These are phyloP conservation scores for Penicillium decumbens DNA, from an alignment of 2,329 filamentous ascomycete species.

Conservation along the genomic window DNA sequence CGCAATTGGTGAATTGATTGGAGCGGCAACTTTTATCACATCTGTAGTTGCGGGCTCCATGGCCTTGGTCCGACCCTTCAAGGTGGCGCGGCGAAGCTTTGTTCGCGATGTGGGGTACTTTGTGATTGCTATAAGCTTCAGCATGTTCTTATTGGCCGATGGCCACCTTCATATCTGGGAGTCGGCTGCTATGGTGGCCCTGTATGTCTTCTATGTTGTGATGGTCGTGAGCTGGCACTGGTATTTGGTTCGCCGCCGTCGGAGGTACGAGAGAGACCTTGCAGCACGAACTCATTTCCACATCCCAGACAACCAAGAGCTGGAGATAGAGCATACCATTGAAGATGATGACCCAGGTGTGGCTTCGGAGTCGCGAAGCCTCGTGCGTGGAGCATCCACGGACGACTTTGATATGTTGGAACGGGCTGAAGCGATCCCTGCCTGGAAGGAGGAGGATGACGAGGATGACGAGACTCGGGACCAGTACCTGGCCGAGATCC, in stretches of 20 bases:
- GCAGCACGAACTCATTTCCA: constrained; percentile 71
- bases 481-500: constrained; percentile 70
- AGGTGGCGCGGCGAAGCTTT: constrained; percentile 83
- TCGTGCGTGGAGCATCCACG: constrained; percentile 48
- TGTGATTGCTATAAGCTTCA: constrained; percentile 77
- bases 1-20: constrained; percentile 90
- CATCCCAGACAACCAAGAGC: constrained; percentile 55
- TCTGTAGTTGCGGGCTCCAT: constrained; percentile 95
- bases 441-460: constrained; percentile 49
- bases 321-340: constrained; percentile 53
- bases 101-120: constrained; percentile 91
- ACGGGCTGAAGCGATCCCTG: constrained; percentile 43
- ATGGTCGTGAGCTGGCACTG: constrained; percentile 92
- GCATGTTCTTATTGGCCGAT: constrained; percentile 80
- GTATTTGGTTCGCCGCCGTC: constrained; percentile 63
- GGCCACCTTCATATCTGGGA: constrained; percentile 83
- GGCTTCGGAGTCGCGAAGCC: constrained; percentile 43
- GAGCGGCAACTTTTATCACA: constrained; percentile 92
- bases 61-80: constrained; percentile 93
- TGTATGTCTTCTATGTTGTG: constrained; percentile 83
- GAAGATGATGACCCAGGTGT: constrained; percentile 52
- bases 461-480: constrained; percentile 54
- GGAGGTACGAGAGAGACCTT: constrained; percentile 60
- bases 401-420: constrained; percentile 63
- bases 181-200: constrained; percentile 80